Percentiles rank a stretch among this genome's conserved stretches.
Evolutionary conservation across 73 alveolate genomes (phyloP).

Genomic region (Paramecium sonneborni): DNA sequence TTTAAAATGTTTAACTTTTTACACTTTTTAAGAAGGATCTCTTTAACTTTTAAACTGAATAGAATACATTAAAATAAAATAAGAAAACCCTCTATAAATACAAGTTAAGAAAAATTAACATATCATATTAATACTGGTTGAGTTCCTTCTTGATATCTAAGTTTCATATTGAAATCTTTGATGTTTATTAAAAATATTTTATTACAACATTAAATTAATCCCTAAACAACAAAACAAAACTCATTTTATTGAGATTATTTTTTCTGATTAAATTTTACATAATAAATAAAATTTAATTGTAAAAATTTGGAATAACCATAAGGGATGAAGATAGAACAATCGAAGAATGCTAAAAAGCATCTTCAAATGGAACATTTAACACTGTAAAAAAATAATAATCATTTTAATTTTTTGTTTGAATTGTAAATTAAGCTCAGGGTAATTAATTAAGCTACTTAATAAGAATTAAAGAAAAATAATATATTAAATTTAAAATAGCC

Average conservation of each 20-base stretch:
- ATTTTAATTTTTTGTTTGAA: not conserved
- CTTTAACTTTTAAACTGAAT: no score
- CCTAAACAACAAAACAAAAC: not conserved
- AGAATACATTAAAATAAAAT: no score
- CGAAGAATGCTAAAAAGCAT: not conserved
- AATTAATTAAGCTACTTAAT: not conserved
- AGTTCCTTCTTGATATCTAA: not conserved
- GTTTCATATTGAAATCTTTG: not conserved
- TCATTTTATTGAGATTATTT: not conserved
- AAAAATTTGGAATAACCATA: not conserved
- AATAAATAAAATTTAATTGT: not conserved
- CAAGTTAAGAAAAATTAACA: not conserved
- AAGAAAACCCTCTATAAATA: no score
- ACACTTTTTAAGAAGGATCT: no score
- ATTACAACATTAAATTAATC: not conserved
- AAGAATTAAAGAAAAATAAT: not conserved
- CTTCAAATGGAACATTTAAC: not conserved
- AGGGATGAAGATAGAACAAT: not conserved
- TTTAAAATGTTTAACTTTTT: no score
- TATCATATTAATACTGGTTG: not conserved
- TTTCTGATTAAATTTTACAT: not conserved
- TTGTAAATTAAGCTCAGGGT: not conserved
- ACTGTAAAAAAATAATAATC: not conserved
- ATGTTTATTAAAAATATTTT: not conserved
- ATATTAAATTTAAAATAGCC: not conserved